Evolutionary conservation across 192 early-diverging fungal species (phyloP).

Genomic region (Coemansia sp.): DNA sequence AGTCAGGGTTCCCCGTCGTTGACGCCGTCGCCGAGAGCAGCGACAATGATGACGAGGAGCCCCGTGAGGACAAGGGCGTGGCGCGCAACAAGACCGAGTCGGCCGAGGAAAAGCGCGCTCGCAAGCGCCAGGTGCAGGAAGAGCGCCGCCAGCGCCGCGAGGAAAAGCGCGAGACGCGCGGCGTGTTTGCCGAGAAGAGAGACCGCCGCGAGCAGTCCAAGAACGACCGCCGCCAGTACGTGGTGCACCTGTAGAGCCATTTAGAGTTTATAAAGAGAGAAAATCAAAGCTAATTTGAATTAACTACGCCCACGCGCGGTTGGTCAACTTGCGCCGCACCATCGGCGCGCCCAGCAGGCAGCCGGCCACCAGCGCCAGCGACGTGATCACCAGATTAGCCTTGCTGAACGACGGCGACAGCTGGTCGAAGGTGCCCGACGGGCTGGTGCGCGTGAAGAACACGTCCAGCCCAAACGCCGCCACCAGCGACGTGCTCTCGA

Average conservation of each 20-base stretch:
- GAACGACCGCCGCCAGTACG: slow-evolving; percentile 49
- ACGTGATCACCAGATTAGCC: slow-evolving; percentile 75
- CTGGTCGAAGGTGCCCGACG: slow-evolving; percentile 90
- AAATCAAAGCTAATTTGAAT: no score
- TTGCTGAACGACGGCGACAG: slow-evolving; percentile 93
- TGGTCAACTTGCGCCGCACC: slow-evolving; percentile 62
- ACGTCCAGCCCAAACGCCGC: slow-evolving; percentile 87
- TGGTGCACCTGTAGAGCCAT: slow-evolving; percentile 14
- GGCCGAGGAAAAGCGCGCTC: slow-evolving; percentile 86
- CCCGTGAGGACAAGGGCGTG: slow-evolving; percentile 62
- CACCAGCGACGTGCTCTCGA: slow-evolving; percentile 94
- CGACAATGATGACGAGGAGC: slow-evolving; percentile 18
- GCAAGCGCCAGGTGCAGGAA: slow-evolving; percentile 85
- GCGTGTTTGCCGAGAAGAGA: slow-evolving; percentile 37
- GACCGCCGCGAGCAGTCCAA: slow-evolving; percentile 52
- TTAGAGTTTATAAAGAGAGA: no score
- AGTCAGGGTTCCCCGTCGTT: slow-evolving; percentile 69
- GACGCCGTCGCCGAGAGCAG: slow-evolving; percentile 26
- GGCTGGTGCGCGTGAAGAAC: slow-evolving; percentile 80
- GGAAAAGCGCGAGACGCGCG: slow-evolving; percentile 46
- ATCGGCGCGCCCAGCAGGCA: slow-evolving; percentile 73
- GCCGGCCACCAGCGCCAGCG: slow-evolving; percentile 71
- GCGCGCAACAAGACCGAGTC: slow-evolving; percentile 81
- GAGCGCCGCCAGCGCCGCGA: slow-evolving; percentile 58
- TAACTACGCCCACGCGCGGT: slow-evolving; percentile 56